Evolutionary conservation across 2,329 filamentous ascomycete species (phyloP).

Genomic region (Aspergillus unguis): DNA sequence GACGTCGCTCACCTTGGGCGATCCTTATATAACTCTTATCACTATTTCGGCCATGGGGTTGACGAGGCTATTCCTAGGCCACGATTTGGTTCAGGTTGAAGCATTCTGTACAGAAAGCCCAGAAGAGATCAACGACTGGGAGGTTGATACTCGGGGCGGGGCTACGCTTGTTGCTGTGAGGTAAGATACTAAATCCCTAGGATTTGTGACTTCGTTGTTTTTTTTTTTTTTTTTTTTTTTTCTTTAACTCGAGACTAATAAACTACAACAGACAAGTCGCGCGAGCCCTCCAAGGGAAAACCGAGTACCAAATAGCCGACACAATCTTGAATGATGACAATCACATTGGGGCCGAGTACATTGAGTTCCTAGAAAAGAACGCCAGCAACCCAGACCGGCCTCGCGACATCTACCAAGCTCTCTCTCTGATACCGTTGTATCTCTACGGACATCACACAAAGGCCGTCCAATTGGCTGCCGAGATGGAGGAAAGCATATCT

Average conservation of each 20-base stretch:
- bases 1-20: conserved; percentile 55
- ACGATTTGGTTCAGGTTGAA: conserved; percentile 58
- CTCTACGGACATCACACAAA: conserved; percentile 46
- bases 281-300: conserved; percentile 62
- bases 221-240: too few species aligned
- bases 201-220: too few species aligned
- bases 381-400: conserved; percentile 50
- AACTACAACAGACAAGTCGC: conserved; percentile 47
- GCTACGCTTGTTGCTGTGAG: conserved; percentile 53
- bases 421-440: conserved; percentile 47
- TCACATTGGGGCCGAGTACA: conserved; percentile 52
- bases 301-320: conserved; percentile 45
- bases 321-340: conserved; percentile 53
- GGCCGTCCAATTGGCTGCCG: conserved; percentile 42
- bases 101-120: conserved; percentile 55
- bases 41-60: conserved; percentile 59
- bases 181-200: conserved; percentile 14
- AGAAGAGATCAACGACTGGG: conserved; percentile 57
- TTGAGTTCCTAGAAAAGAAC: conserved; percentile 44
- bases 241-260: too few species aligned
- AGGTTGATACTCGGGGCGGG: conserved; percentile 57
- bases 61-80: conserved; percentile 54
- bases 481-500: conserved; percentile 41
- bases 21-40: conserved; percentile 56
- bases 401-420: conserved; percentile 55